These are phyloP conservation scores for Kwoniella newhampshirensis DNA, from an alignment of 768 basidiomycete species.

Conservation along the genomic window DNA sequence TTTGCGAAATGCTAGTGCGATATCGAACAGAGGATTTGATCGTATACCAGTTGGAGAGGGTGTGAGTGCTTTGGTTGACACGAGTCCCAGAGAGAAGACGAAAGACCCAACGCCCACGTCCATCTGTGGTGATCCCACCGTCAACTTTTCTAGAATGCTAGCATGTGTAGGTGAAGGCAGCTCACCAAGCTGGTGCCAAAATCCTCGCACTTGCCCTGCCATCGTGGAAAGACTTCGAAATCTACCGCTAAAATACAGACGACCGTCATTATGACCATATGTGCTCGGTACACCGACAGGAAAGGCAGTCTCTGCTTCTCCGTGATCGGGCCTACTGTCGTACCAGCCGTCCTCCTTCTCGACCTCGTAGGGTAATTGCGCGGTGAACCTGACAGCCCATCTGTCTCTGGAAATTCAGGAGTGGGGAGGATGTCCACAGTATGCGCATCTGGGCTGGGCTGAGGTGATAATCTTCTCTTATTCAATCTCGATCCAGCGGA, in stretches of 20 bases:
- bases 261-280: conserved; percentile 92
- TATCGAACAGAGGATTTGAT: neutral
- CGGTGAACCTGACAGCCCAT: neutral
- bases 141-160: neutral
- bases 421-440: conserved; percentile 37
- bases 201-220: conserved; percentile 86
- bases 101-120: conserved; percentile 96
- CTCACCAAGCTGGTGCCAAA: conserved; percentile 89
- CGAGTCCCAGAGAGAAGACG: conserved; percentile 90
- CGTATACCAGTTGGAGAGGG: neutral
- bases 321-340: conserved; percentile 1
- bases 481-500: conserved; percentile 7
- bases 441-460: conserved; percentile 27
- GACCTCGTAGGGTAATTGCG: neutral
- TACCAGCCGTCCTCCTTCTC: neutral
- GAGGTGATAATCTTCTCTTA: conserved; percentile 29
- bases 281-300: conserved; percentile 81
- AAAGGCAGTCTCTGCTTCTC: conserved; percentile 58
- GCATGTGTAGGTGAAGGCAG: conserved; percentile 4
- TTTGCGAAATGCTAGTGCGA: conserved; percentile 59
- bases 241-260: conserved; percentile 93
- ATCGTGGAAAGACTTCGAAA: conserved; percentile 85
- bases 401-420: conserved; percentile 21
- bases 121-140: conserved; percentile 73
- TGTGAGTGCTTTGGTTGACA: conserved; percentile 70